Conservation (phyloP, 2,329 filamentous ascomycete genomes). For the Purpureocillium lavendulum region DNA sequence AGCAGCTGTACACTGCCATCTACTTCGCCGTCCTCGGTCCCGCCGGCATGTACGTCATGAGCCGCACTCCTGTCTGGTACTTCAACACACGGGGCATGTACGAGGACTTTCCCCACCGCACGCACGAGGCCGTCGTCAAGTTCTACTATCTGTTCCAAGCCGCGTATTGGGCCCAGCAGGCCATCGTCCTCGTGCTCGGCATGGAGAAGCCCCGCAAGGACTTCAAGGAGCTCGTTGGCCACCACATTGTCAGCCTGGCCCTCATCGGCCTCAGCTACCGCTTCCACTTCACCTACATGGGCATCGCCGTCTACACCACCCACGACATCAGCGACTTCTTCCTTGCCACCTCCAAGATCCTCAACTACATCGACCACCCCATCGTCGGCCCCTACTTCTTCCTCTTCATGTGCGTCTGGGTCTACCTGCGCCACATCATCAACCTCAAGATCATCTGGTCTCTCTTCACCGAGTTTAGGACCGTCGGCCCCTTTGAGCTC, state of each 20-base stretch:
- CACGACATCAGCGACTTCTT: slow-evolving; percentile 96
- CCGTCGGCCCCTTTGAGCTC: slow-evolving; percentile 65
- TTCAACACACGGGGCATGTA: slow-evolving; percentile 92
- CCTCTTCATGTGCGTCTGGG: slow-evolving; percentile 74
- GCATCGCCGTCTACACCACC: slow-evolving; percentile 85
- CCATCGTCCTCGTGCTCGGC: slow-evolving; percentile 75
- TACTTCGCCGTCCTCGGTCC: slow-evolving; percentile 83
- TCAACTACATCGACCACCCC: slow-evolving; percentile 80
- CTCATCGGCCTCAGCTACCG: slow-evolving; percentile 84
- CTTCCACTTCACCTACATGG: slow-evolving; percentile 96
- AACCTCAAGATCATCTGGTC: slow-evolving; percentile 72
- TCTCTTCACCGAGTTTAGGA: slow-evolving; percentile 66
- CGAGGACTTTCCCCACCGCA: slow-evolving; percentile 74
- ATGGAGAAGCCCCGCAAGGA: slow-evolving; percentile 93
- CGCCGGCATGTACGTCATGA: slow-evolving; percentile 85
- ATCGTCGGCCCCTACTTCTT: slow-evolving; percentile 80
- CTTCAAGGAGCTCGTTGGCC: slow-evolving; percentile 84
- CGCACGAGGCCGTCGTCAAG: slow-evolving; percentile 77
- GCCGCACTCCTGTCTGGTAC: slow-evolving; percentile 85
- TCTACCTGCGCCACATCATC: slow-evolving; percentile 81
- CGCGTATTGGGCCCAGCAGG: slow-evolving; percentile 92
- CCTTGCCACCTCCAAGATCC: slow-evolving; percentile 81
- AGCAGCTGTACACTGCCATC: slow-evolving; percentile 87
- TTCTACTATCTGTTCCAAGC: slow-evolving; percentile 94
- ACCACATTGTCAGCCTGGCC: slow-evolving; percentile 81